A percentile compares a stretch with the other conserved stretches of the same genome.
Conservation (phyloP, 2,329 filamentous ascomycete species). For the Aspergillus felis region DNA sequence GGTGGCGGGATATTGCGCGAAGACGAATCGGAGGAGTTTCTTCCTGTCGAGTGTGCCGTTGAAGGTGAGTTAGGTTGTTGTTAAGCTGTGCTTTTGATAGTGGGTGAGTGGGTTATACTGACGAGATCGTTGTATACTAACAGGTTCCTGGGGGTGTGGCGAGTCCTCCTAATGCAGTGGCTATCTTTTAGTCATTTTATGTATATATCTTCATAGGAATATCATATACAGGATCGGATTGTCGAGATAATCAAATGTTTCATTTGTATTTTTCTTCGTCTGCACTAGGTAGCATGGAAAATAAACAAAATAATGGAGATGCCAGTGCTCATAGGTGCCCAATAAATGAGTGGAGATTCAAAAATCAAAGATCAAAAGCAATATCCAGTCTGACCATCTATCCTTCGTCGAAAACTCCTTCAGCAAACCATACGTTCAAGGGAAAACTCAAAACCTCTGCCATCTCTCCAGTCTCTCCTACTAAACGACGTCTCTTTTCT, state of each 20-base stretch:
- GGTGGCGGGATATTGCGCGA: slow-evolving; percentile 35
- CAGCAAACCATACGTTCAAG: neutral
- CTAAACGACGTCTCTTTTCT: slow-evolving; percentile 12
- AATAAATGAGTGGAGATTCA: neutral
- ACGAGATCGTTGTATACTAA: neutral
- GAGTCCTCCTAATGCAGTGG: slow-evolving; percentile 45
- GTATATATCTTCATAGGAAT: neutral
- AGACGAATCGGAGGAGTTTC: slow-evolving; percentile 40
- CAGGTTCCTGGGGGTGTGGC: slow-evolving; percentile 44
- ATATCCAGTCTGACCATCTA: neutral
- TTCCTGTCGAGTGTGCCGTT: slow-evolving; percentile 49
- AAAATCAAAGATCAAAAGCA: neutral
- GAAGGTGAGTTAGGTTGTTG: slow-evolving; percentile 30
- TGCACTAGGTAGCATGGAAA: neutral
- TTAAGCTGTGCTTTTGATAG: neutral
- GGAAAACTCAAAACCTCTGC: neutral
- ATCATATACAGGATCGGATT: neutral
- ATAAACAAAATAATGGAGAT: neutral
- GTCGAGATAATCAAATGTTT: neutral
- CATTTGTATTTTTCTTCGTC: neutral
- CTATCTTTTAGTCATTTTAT: slow-evolving; percentile 35
- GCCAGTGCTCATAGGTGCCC: too few species aligned
- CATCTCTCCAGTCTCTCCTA: neutral
- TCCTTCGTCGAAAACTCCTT: neutral
- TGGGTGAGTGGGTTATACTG: neutral